Base-by-base conservation (phyloP, 371 early-diverging fungal species). In the Vairimorpha apis region DNA sequence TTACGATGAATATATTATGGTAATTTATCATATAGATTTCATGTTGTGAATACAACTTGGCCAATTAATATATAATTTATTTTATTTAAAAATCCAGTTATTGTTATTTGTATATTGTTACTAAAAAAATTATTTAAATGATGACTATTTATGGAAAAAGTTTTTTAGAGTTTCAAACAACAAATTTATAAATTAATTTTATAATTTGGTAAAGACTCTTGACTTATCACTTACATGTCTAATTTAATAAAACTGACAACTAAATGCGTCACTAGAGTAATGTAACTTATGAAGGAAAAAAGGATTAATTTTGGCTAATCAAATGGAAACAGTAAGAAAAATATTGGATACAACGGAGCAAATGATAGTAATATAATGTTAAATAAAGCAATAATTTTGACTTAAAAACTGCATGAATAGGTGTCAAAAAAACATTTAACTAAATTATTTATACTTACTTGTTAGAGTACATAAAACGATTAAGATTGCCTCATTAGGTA, bases 301-400 rank as follows among this genome's bases (percentile, higher is more conserved):
- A 47, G n/a, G n/a, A 10, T 16, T 47, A 8, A 3, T 47, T 16
- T 47, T 2, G 4, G 4, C 4, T 7, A 37, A 37, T 12, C 37
- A 47, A 16, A 47, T 47, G 49, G 49, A n/a, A 8, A 67, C 67
- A 38, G 67, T 63, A 2, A 30, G 47, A 27, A 29, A 58, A 21
- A 64, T 53, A 25, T 43, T 49, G 33, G 66, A 55, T 49, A 21
- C 66, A 10, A 65, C 58, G 33, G 66, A 65, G 21, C 67, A 67
- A 58, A 64, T 23, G 13, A 27, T 33, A 30, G 14, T 13, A 67
- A 67, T 30, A 4, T 27, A n/a, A 43, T 63, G n/a, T 16, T 47
- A 8, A 47, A 47, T 16, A 47, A 47, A 16, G 23, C 4, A 4
- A 47, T 47, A 16, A n/a, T 8, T 23, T 10, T 16, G n/a, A 47